Percentiles rank a stretch among this genome's conserved stretches.
Conservation (phyloP, 2,329 filamentous ascomycete genomes). For the Lasiodiplodia sp. region DNA sequence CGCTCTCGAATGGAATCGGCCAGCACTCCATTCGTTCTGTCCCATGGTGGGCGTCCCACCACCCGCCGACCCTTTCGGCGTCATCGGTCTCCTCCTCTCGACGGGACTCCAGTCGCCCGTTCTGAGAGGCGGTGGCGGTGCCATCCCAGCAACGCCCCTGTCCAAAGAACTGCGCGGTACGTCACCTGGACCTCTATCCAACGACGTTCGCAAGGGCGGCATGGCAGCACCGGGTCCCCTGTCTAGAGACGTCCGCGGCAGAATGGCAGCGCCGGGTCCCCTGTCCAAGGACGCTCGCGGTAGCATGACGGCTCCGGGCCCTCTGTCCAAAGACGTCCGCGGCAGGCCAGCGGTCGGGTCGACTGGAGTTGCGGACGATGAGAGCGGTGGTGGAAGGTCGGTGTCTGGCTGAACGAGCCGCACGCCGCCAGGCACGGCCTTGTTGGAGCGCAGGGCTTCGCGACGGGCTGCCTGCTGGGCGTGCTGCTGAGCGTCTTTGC, state of each 20-base stretch:
- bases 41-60: slow-evolving; percentile 23
- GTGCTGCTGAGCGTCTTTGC: background rate
- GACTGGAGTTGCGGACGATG: background rate
- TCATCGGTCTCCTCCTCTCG: slow-evolving; percentile 17
- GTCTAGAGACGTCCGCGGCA: slow-evolving; percentile 9
- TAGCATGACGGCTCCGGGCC: background rate
- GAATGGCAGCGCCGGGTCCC: background rate
- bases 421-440: slow-evolving; percentile 41
- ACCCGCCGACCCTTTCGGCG: slow-evolving; percentile 10
- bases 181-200: slow-evolving; percentile 1
- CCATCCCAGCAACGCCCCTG: slow-evolving; percentile 8
- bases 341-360: background rate
- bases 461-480: slow-evolving; percentile 22
- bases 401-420: slow-evolving; percentile 43
- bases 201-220: slow-evolving; percentile 17
- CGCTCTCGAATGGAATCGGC: slow-evolving; percentile 18
- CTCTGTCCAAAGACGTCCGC: background rate
- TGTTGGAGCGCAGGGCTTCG: slow-evolving; percentile 28
- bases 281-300: slow-evolving; percentile 1
- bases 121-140: slow-evolving; percentile 14
- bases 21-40: slow-evolving; percentile 21
- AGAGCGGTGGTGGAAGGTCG: background rate
- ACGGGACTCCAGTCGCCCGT: slow-evolving; percentile 22
- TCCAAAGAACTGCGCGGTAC: slow-evolving; percentile 17
- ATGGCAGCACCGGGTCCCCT: slow-evolving; percentile 5